Percentiles rank a stretch among this genome's conserved stretches.
These are phyloP conservation scores for Cryptococcus neoformans DNA, from an alignment of 1,284 basidiomycete genomes.

Conservation along the genomic window DNA sequence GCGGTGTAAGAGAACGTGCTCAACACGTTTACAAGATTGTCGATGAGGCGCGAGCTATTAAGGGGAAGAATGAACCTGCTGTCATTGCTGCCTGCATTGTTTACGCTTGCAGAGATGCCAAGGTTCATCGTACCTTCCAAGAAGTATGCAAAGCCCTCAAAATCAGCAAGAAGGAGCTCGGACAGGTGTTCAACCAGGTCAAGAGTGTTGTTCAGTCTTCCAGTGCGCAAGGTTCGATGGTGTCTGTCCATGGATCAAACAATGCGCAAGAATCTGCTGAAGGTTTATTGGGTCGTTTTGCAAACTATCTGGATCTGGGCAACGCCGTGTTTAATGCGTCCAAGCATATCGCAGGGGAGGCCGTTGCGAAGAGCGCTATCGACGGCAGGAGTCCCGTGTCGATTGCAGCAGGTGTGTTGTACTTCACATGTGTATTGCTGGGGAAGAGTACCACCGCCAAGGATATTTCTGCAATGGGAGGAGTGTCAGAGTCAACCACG, in stretches of 20 bases:
- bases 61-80: constrained; percentile 82
- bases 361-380: constrained; percentile 79
- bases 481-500: constrained; percentile 96
- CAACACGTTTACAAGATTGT: constrained; percentile 97
- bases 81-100: constrained; percentile 98
- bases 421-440: constrained; percentile 82
- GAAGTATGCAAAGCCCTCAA: constrained; percentile 93
- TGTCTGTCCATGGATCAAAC: constrained; percentile 18
- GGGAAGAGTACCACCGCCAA: constrained; percentile 69
- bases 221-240: constrained; percentile 10
- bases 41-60: constrained; percentile 85
- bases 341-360: constrained; percentile 76
- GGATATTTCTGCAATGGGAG: constrained; percentile 90
- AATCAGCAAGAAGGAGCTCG: constrained; percentile 92
- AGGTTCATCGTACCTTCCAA: constrained; percentile 72
- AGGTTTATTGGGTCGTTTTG: constrained; percentile 87
- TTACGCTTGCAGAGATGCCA: constrained; percentile 91
- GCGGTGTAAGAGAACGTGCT: constrained; percentile 65
- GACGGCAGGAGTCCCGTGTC: constrained; percentile 94
- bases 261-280: constrained; percentile 63
- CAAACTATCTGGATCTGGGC: constrained; percentile 64
- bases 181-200: constrained; percentile 77
- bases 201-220: constrained; percentile 21
- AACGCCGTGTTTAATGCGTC: constrained; percentile 57
- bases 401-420: constrained; percentile 93